phyloP scores from a whole-genome alignment of 345 rosid genomes.

The Cochlearia excelsa region DNA sequence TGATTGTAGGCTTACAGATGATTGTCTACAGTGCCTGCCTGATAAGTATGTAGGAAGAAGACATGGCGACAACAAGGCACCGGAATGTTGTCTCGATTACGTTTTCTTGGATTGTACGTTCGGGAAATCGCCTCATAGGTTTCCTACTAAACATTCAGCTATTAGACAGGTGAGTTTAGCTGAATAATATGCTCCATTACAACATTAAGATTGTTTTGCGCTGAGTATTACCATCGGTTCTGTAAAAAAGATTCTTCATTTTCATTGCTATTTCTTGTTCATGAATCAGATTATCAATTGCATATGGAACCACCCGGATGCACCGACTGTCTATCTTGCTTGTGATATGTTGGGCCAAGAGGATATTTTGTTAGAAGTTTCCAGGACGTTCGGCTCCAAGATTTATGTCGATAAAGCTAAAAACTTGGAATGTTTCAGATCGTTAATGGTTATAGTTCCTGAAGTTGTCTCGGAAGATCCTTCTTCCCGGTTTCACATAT shows the following conservation, averaged over 20 bases:
- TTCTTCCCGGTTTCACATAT: slow-evolving; percentile 63
- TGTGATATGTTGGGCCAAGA: slow-evolving; percentile 85
- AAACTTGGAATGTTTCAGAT: slow-evolving; percentile 47
- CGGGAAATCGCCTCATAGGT: slow-evolving; percentile 50
- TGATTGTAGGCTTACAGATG: slow-evolving; percentile 79
- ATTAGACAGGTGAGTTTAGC: slow-evolving; percentile 54
- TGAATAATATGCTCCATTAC: neutral
- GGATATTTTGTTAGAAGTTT: slow-evolving; percentile 57
- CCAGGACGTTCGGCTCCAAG: slow-evolving; percentile 70
- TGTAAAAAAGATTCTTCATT: neutral
- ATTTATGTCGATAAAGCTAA: slow-evolving; percentile 60
- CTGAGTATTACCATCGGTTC: neutral
- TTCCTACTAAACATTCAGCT: slow-evolving; percentile 72
- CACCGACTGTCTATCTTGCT: slow-evolving; percentile 62
- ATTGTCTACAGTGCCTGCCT: slow-evolving; percentile 57
- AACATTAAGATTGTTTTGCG: neutral
- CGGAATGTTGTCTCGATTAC: slow-evolving; percentile 58
- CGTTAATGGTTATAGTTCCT: slow-evolving; percentile 50
- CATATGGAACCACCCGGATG: slow-evolving; percentile 83
- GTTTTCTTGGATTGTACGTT: slow-evolving; percentile 87
- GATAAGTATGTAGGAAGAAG: slow-evolving; percentile 50
- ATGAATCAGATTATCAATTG: slow-evolving; percentile 65
- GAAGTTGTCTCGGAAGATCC: slow-evolving; percentile 64
- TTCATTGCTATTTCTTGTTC: slow-evolving; percentile 1
- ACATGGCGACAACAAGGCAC: slow-evolving; percentile 39